A percentile compares a stretch with the other conserved stretches of the same genome.
Conservation (phyloP, 805 yeast species). For the Danielia oregonensis region DNA sequence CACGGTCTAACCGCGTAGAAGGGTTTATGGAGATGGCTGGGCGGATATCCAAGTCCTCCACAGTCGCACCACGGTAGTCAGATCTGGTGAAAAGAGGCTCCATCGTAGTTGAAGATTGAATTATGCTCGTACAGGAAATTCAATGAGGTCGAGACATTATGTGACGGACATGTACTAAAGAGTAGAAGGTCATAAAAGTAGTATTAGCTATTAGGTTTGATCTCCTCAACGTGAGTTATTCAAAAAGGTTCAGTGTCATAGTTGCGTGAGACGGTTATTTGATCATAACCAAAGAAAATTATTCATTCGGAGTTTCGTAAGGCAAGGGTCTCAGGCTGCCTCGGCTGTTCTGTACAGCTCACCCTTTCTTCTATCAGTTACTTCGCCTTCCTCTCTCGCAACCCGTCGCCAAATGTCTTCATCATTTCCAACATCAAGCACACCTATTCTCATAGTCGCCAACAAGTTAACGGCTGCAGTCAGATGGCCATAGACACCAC, state of each 20-base stretch:
- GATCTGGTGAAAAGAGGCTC: slow-evolving; percentile 29
- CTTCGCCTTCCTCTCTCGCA: slow-evolving; percentile 58
- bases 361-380: slow-evolving; percentile 1
- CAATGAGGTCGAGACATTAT: too few relatives aligned
- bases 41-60: slow-evolving; percentile 56
- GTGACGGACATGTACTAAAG: too few relatives aligned
- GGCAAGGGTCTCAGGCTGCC: too few relatives aligned
- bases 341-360: slow-evolving; percentile 3
- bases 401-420: slow-evolving; percentile 81
- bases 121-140: too few relatives aligned
- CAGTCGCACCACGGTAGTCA: slow-evolving; percentile 49
- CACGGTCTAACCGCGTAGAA: slow-evolving; percentile 42
- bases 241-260: too few relatives aligned
- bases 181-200: too few relatives aligned
- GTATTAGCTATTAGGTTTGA: too few relatives aligned
- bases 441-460: slow-evolving; percentile 93
- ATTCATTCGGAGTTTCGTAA: too few relatives aligned
- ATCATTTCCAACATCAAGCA: slow-evolving; percentile 74
- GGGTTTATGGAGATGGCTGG: slow-evolving; percentile 56
- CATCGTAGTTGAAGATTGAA: too few relatives aligned
- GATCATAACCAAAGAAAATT: too few relatives aligned
- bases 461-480: slow-evolving; percentile 88
- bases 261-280: too few relatives aligned
- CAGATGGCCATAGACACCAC: slow-evolving; percentile 91
- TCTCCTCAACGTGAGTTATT: too few relatives aligned